Conservation (phyloP, 768 basidiomycete species). For the Serendipita vermifera region DNA sequence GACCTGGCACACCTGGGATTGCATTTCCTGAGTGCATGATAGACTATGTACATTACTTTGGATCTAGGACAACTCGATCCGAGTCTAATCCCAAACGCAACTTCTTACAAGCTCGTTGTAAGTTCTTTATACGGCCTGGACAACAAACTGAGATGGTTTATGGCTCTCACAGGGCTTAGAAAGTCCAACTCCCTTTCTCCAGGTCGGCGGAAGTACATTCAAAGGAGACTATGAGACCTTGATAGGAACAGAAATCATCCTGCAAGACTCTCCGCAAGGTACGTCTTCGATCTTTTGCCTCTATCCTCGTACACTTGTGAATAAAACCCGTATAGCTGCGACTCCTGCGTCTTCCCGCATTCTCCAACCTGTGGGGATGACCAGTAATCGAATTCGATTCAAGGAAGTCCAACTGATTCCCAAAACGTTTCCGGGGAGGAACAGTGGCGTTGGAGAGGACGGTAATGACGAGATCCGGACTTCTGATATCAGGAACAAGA, state of each 20-base stretch:
- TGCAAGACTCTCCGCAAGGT: slow-evolving; percentile 35
- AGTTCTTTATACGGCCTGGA: slow-evolving; percentile 22
- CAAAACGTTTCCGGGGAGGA: slow-evolving; percentile 20
- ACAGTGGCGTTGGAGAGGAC: slow-evolving; percentile 26
- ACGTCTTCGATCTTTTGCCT: slow-evolving; percentile 30
- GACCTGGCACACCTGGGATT: slow-evolving; percentile 56
- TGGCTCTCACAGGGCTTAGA: slow-evolving; percentile 47
- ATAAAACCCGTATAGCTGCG: slow-evolving; percentile 17
- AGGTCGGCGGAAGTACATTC: slow-evolving; percentile 61
- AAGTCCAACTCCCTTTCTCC: slow-evolving; percentile 62
- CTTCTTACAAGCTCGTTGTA: slow-evolving; percentile 62
- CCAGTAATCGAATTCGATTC: slow-evolving; percentile 60
- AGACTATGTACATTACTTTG: too few relatives aligned
- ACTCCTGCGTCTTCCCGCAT: slow-evolving; percentile 19
- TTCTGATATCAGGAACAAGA: slow-evolving; percentile 32
- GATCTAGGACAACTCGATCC: too few relatives aligned
- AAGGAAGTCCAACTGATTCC: slow-evolving; percentile 49
- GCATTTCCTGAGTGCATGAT: too few relatives aligned
- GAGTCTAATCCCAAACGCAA: slow-evolving; percentile 57
- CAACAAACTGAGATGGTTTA: not conserved
- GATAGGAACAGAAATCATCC: slow-evolving; percentile 64
- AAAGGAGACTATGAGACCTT: slow-evolving; percentile 55
- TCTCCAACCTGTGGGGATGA: slow-evolving; percentile 44
- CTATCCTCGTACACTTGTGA: not conserved
- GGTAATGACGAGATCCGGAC: slow-evolving; percentile 33